Evolutionary conservation across 495 filamentous ascomycete species (phyloP).

Genomic region (Lentithecium fluviatile): DNA sequence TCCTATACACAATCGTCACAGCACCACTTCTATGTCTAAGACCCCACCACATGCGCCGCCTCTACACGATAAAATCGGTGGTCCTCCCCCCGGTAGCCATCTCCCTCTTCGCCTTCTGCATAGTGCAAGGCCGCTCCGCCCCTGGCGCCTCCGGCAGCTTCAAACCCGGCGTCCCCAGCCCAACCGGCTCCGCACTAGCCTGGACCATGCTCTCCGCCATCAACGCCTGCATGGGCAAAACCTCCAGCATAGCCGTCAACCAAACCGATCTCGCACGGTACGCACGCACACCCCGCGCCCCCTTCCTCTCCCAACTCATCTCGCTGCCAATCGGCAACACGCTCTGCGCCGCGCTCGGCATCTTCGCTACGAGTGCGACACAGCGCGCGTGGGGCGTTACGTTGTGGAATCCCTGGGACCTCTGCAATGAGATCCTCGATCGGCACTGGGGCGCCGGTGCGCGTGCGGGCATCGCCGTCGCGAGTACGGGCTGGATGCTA

Average conservation of each 20-base stretch:
- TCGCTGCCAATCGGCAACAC: background rate
- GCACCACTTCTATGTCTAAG: background rate
- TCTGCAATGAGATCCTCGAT: background rate
- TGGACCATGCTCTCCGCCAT: background rate
- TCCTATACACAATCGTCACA: slow-evolving; percentile 2
- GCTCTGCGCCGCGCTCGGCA: background rate
- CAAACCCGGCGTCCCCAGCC: background rate
- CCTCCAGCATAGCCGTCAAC: background rate
- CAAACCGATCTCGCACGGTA: background rate
- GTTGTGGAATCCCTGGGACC: background rate
- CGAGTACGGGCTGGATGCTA: background rate
- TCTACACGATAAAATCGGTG: slow-evolving; percentile 8
- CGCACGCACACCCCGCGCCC: background rate
- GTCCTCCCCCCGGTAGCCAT: slow-evolving; percentile 7
- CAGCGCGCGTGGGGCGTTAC: background rate
- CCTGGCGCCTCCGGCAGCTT: background rate
- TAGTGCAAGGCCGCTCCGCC: background rate
- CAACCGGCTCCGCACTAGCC: background rate
- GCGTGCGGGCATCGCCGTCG: background rate
- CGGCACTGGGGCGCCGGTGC: background rate
- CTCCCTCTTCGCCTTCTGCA: slow-evolving; percentile 3
- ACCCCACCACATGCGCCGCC: slow-evolving; percentile 5
- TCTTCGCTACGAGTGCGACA: background rate
- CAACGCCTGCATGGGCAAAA: background rate
- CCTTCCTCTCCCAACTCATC: background rate